A percentile compares a stretch with the other conserved stretches of the same genome.
These are phyloP conservation scores for Leccinum disarticulatum DNA, from an alignment of 768 basidiomycete species.

Conservation along the genomic window DNA sequence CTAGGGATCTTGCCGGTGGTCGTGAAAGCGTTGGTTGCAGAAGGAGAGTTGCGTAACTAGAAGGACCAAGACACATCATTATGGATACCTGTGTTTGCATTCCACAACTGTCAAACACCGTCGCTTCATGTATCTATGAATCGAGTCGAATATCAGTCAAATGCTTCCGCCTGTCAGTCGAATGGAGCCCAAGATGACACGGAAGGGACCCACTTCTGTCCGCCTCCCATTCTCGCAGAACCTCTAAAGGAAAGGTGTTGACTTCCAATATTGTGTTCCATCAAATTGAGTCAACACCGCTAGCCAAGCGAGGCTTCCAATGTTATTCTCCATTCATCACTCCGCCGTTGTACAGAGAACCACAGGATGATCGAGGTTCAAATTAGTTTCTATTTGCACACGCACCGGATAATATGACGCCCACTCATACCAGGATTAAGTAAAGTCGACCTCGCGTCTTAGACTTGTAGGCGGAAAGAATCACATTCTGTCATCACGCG, in stretches of 20 bases:
- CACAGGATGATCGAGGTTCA: not conserved
- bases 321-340: not conserved
- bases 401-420: not conserved
- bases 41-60: slow-evolving; percentile 4
- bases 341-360: not conserved
- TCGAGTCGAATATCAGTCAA: not conserved
- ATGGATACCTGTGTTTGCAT: not conserved
- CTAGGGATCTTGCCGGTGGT: slow-evolving; percentile 30
- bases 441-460: no score
- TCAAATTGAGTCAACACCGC: not conserved
- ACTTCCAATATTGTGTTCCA: slow-evolving; percentile 1
- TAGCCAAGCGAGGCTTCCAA: not conserved
- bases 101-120: not conserved
- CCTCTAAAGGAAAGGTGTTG: slow-evolving; percentile 10
- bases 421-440: not conserved
- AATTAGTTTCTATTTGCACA: not conserved
- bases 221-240: not conserved
- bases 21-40: slow-evolving; percentile 13
- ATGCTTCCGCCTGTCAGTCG: not conserved
- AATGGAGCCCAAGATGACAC: not conserved
- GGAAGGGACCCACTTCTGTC: not conserved
- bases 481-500: not conserved
- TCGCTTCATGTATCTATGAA: not conserved
- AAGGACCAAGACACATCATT: not conserved
- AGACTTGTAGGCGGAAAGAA: not conserved